These are phyloP conservation scores for Bidens hawaiensis DNA, from an alignment of 140 eudicot species.

Conservation along the genomic window DNA sequence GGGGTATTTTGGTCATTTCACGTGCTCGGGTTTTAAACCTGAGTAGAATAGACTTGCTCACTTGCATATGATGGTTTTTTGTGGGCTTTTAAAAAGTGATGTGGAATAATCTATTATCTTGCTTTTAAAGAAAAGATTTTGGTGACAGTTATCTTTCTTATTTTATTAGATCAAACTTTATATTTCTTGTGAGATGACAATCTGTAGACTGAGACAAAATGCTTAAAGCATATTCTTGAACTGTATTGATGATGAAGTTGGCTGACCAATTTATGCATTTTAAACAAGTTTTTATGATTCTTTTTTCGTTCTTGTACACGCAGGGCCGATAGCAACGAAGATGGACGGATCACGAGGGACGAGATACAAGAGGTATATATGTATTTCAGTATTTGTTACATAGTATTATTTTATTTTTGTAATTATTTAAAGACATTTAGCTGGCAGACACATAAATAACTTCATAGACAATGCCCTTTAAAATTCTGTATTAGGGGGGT, in stretches of 20 bases:
- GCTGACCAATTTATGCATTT: not conserved
- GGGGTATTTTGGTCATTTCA: conserved; percentile 19
- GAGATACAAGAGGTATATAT: conserved; percentile 88
- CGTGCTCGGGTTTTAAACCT: not conserved
- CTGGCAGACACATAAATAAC: no score
- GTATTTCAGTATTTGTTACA: not conserved
- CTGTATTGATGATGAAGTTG: not conserved
- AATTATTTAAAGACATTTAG: no score
- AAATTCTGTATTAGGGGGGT: no score
- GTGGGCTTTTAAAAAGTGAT: not conserved
- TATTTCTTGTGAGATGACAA: conserved; percentile 1
- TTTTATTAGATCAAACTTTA: not conserved
- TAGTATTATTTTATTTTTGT: no score
- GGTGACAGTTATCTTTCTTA: conserved; percentile 15
- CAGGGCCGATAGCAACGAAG: conserved; percentile 97
- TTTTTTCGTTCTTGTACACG: not conserved
- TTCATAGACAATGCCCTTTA: no score
- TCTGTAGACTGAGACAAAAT: not conserved
- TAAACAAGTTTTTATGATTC: not conserved
- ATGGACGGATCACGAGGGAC: conserved; percentile 85
- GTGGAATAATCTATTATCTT: not conserved
- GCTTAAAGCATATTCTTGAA: not conserved
- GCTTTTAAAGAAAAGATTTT: not conserved
- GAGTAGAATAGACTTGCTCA: not conserved
- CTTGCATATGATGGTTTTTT: not conserved